Percentiles rank a stretch among this genome's conserved stretches.
phyloP scores from a whole-genome alignment of 1,139 yeast species.

The Yamadazyma friedrichii region DNA sequence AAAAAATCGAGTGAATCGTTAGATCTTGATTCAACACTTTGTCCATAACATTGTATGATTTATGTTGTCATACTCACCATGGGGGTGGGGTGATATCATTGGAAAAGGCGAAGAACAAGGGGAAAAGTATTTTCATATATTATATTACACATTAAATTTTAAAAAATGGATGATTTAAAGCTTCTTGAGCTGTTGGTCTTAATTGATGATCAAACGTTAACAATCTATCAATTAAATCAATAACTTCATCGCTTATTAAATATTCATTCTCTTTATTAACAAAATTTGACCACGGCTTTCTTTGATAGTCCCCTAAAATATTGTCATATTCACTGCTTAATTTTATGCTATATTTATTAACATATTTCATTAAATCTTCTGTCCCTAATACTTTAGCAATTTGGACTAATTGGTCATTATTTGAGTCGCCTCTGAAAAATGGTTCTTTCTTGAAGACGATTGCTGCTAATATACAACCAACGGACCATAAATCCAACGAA shows the following conservation, averaged over 20 bases:
- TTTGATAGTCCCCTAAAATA: constrained; percentile 62
- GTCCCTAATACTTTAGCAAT: constrained; percentile 78
- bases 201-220: constrained; percentile 93
- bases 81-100: too few species aligned
- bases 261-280: constrained; percentile 72
- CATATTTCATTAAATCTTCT: constrained; percentile 58
- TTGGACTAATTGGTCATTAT: constrained; percentile 77
- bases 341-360: constrained; percentile 58
- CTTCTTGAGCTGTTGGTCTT: constrained; percentile 91
- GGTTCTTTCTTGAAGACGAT: constrained; percentile 77
- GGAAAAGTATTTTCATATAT: neutral
- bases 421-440: constrained; percentile 74
- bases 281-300: constrained; percentile 87
- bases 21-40: too few species aligned
- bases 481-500: constrained; percentile 78
- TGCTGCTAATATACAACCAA: constrained; percentile 79
- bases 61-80: too few species aligned
- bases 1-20: too few species aligned
- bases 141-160: constrained; percentile 7
- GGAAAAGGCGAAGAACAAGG: neutral
- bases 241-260: constrained; percentile 65
- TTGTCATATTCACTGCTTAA: constrained; percentile 67
- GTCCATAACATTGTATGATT: too few species aligned
- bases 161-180: constrained; percentile 67
- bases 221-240: constrained; percentile 81